These are phyloP conservation scores for Fusarium transvaalense DNA, from an alignment of 2,329 filamentous ascomycete species.

Conservation along the genomic window DNA sequence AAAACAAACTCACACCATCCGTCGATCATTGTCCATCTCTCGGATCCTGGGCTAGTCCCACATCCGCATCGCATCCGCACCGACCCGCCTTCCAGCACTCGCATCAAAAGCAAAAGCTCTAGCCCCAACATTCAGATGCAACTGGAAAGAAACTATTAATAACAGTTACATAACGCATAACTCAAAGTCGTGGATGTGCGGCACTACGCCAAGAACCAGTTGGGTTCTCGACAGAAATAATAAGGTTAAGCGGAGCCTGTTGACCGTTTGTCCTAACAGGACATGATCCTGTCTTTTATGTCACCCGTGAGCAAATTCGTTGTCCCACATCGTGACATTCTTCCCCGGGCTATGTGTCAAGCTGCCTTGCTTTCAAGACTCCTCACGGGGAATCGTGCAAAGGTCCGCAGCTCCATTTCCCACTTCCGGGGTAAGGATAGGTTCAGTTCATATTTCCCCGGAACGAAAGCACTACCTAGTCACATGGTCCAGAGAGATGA, in stretches of 20 bases:
- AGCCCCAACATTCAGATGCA: neutral
- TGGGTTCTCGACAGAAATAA: neutral
- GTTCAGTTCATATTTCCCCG: neutral
- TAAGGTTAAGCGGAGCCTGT: neutral
- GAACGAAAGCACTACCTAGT: neutral
- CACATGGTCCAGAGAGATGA: neutral
- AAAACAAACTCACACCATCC: constrained; percentile 12
- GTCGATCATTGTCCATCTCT: constrained; percentile 11
- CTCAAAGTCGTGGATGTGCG: constrained; percentile 19
- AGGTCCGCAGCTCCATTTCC: neutral
- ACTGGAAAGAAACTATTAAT: constrained; percentile 6
- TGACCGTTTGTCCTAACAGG: neutral
- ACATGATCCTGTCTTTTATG: neutral
- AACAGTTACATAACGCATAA: constrained; percentile 26
- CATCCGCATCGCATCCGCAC: constrained; percentile 11
- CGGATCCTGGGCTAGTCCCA: constrained; percentile 9
- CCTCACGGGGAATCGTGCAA: neutral
- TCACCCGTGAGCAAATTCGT: neutral
- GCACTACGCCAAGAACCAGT: constrained; percentile 30
- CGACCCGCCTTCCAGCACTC: constrained; percentile 13
- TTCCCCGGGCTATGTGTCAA: constrained; percentile 9
- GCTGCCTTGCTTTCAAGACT: constrained; percentile 1
- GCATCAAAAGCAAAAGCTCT: constrained; percentile 9
- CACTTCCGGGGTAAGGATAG: constrained; percentile 23
- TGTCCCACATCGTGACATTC: constrained; percentile 24